phyloP scores from a whole-genome alignment of 176 grass and related monocot species.

The Oryza glumipatula region DNA sequence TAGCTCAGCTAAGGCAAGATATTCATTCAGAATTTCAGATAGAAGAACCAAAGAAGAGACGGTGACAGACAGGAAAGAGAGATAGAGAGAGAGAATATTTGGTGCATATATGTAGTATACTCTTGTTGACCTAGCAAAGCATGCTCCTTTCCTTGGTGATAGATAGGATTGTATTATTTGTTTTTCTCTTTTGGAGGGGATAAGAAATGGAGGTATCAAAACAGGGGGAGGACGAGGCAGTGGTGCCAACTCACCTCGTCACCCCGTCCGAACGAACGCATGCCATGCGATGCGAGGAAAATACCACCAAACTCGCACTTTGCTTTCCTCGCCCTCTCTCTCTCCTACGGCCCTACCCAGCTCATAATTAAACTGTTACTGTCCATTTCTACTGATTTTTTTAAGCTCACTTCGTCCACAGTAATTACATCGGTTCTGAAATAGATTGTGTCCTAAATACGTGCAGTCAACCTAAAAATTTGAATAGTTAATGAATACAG shows the following conservation, averaged over 20 bases:
- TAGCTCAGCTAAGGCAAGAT: not conserved
- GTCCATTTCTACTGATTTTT: not conserved
- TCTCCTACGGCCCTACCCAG: not conserved
- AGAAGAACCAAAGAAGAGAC: not conserved
- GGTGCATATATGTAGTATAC: constrained; percentile 20
- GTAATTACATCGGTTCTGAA: not conserved
- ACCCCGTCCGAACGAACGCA: constrained; percentile 4
- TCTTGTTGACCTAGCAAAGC: constrained; percentile 31
- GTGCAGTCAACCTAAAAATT: too few relatives aligned
- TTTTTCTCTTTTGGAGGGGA: constrained; percentile 31
- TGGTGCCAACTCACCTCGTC: constrained; percentile 32
- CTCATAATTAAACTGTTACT: not conserved
- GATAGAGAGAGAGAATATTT: constrained; percentile 22
- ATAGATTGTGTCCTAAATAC: too few relatives aligned
- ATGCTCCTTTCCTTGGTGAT: constrained; percentile 17
- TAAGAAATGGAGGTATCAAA: constrained; percentile 46
- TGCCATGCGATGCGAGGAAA: constrained; percentile 2
- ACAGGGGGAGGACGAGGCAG: not conserved
- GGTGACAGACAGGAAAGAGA: constrained; percentile 16
- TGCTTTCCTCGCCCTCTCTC: constrained; percentile 32
- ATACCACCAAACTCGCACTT: constrained; percentile 5
- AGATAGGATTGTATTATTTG: constrained; percentile 28
- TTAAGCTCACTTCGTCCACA: not conserved
- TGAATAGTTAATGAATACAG: too few relatives aligned
- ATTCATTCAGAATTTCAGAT: not conserved